A percentile compares a stretch with the other conserved stretches of the same genome.
These are phyloP conservation scores for Colletotrichum somersetense DNA, from an alignment of 2,329 filamentous ascomycete species.

Conservation along the genomic window DNA sequence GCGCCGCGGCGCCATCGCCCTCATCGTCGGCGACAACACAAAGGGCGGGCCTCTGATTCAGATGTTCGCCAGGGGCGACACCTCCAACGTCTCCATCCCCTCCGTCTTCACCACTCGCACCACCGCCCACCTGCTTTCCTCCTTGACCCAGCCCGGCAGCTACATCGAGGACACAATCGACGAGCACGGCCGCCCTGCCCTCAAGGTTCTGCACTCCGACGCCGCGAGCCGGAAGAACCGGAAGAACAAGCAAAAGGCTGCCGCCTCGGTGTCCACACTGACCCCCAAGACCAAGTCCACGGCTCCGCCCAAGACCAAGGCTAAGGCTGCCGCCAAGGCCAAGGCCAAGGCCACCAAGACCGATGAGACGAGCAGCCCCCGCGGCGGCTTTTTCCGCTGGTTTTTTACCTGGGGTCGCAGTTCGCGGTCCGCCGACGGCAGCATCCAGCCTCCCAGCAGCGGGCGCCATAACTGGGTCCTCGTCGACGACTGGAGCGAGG, in stretches of 20 bases:
- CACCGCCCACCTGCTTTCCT: constrained; percentile 91
- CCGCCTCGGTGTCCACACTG: constrained; percentile 46
- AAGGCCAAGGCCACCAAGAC: not conserved
- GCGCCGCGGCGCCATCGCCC: constrained; percentile 84
- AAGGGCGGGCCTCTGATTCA: constrained; percentile 91
- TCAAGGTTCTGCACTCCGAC: constrained; percentile 65
- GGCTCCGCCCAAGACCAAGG: constrained; percentile 44
- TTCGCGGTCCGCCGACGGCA: constrained; percentile 57
- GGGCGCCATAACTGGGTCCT: constrained; percentile 81
- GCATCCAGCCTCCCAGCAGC: constrained; percentile 77
- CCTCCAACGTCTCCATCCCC: constrained; percentile 93
- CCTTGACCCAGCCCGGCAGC: constrained; percentile 80
- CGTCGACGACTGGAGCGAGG: constrained; percentile 74
- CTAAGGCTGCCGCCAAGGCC: constrained; percentile 36
- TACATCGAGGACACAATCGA: constrained; percentile 71
- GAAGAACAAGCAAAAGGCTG: constrained; percentile 50
- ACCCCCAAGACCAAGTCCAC: constrained; percentile 47
- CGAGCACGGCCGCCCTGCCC: constrained; percentile 69
- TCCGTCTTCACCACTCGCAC: constrained; percentile 95
- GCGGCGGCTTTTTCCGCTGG: constrained; percentile 59
- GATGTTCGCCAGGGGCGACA: constrained; percentile 98
- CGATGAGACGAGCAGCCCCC: constrained; percentile 24
- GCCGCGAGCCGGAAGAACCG: constrained; percentile 52
- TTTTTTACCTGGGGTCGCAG: constrained; percentile 54
- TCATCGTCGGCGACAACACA: constrained; percentile 95